These are phyloP conservation scores for Aspergillus sp. DNA, from an alignment of 2,329 filamentous ascomycete species.

Conservation along the genomic window DNA sequence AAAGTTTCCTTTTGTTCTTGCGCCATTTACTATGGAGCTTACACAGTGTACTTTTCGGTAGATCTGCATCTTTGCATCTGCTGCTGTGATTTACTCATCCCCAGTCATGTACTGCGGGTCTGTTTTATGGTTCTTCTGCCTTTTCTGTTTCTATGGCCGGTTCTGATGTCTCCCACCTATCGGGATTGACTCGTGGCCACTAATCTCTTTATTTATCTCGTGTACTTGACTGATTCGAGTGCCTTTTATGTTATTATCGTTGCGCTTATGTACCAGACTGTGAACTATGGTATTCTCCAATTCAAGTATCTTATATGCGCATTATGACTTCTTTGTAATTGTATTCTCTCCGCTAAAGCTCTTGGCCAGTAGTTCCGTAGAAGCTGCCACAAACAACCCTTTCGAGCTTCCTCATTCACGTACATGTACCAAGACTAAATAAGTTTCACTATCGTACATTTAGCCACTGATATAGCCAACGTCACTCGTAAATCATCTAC, in stretches of 20 bases:
- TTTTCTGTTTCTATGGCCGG: conserved; percentile 34
- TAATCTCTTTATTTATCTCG: conserved; percentile 13
- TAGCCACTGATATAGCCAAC: neutral
- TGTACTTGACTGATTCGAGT: conserved; percentile 11
- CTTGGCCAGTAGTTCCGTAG: too few species aligned
- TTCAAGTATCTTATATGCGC: neutral
- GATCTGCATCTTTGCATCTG: neutral
- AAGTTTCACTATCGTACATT: neutral
- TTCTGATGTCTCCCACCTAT: conserved; percentile 54
- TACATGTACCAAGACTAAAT: neutral
- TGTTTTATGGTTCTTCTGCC: neutral
- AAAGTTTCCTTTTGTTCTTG: conserved; percentile 26
- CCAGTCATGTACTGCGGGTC: neutral
- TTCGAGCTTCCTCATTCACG: too few species aligned
- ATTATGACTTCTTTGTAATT: neutral
- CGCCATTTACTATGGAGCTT: conserved; percentile 5
- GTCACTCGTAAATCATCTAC: neutral
- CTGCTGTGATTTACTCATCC: conserved; percentile 14
- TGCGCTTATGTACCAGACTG: conserved; percentile 15
- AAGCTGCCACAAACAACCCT: too few species aligned
- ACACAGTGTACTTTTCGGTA: conserved; percentile 8
- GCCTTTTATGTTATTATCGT: neutral
- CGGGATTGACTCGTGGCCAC: conserved; percentile 55
- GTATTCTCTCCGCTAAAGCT: too few species aligned
- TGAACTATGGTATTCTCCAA: conserved; percentile 2